A percentile compares a stretch with the other conserved stretches of the same genome.
These are phyloP conservation scores for Thraustotheca clavata DNA, from an alignment of 352 stramenopile genomes.

Conservation along the genomic window DNA sequence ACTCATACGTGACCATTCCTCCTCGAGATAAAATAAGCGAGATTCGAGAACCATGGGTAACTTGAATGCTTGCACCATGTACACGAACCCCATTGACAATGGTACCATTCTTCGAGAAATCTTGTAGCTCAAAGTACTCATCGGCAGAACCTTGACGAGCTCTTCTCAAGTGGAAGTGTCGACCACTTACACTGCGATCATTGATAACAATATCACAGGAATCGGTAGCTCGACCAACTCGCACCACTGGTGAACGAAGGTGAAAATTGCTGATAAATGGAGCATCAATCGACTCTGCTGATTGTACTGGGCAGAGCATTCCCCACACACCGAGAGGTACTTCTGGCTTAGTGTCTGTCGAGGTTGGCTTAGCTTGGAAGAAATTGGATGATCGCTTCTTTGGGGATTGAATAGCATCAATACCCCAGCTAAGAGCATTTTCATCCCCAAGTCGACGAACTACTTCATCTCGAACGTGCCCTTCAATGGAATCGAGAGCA, in stretches of 20 bases:
- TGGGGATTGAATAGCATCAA: conserved; percentile 75
- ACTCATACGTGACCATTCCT: conserved; percentile 80
- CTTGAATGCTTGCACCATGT: conserved; percentile 62
- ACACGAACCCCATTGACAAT: conserved; percentile 84
- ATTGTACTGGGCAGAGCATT: conserved; percentile 43
- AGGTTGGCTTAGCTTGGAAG: conserved; percentile 21
- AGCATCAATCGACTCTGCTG: not conserved
- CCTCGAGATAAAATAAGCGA: conserved; percentile 79
- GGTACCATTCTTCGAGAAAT: conserved; percentile 86
- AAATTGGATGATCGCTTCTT: conserved; percentile 17
- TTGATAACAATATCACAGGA: conserved; percentile 85
- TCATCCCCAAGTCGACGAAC: conserved; percentile 60
- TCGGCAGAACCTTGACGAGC: conserved; percentile 53
- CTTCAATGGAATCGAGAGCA: conserved; percentile 58
- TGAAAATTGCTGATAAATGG: conserved; percentile 35
- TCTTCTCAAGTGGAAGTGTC: conserved; percentile 75
- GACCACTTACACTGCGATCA: conserved; percentile 76
- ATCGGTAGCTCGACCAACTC: conserved; percentile 66
- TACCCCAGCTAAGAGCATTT: conserved; percentile 73
- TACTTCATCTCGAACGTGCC: conserved; percentile 44
- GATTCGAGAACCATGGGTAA: conserved; percentile 64
- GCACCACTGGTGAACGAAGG: conserved; percentile 57
- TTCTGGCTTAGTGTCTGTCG: not conserved
- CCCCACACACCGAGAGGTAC: conserved; percentile 63
- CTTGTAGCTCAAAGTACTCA: conserved; percentile 73